Conservation (phyloP, 441 rosid species). For the Arabidopsis lyrata region DNA sequence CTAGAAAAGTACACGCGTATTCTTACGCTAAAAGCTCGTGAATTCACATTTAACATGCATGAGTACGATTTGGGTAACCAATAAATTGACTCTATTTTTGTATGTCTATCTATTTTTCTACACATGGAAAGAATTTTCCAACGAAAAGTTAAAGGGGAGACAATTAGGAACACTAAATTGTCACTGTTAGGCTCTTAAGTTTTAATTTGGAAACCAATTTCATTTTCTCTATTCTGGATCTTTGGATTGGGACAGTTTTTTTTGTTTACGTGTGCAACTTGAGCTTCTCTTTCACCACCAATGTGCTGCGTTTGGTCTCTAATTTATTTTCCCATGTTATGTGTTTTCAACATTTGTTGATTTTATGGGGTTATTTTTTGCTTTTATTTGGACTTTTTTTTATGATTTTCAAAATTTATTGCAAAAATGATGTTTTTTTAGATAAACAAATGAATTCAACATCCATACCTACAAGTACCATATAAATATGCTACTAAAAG, state of each 20-base stretch:
- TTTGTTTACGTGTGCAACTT: slow-evolving; percentile 49
- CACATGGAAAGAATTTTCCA: slow-evolving; percentile 12
- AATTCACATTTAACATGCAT: slow-evolving; percentile 31
- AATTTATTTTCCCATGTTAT: slow-evolving; percentile 1
- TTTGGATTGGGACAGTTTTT: slow-evolving; percentile 18
- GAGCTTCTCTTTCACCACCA: slow-evolving; percentile 20
- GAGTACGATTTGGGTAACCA: slow-evolving; percentile 32
- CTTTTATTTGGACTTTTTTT: not conserved
- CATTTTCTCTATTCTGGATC: slow-evolving; percentile 11
- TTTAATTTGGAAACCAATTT: slow-evolving; percentile 17
- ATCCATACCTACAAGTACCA: not conserved
- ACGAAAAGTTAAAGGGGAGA: not conserved
- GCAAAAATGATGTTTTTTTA: not conserved
- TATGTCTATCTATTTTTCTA: slow-evolving; percentile 16
- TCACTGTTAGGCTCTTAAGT: slow-evolving; percentile 37
- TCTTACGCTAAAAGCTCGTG: slow-evolving; percentile 13
- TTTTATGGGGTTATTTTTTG: not conserved
- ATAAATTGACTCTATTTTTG: slow-evolving; percentile 37
- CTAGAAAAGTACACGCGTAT: slow-evolving; percentile 25
- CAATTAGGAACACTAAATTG: slow-evolving; percentile 45
- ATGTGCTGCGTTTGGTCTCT: not conserved
- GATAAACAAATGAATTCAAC: not conserved
- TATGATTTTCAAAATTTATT: not conserved
- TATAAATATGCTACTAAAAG: not conserved
- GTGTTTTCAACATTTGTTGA: slow-evolving; percentile 24